Evolutionary conservation across 2,329 filamentous ascomycete species (phyloP).

Genomic region (Fusarium hostae): DNA sequence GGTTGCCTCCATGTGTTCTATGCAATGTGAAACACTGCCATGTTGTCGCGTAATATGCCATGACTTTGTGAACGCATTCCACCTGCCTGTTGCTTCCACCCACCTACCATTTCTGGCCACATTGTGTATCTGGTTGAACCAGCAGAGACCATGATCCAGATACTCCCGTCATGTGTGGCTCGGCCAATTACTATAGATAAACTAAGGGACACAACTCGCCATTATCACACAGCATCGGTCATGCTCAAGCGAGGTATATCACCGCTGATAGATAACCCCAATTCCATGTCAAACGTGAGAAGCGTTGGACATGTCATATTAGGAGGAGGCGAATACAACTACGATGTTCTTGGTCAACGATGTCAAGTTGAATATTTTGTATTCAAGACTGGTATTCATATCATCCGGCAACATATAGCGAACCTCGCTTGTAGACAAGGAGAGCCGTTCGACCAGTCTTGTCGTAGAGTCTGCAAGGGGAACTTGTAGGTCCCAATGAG

Average conservation of each 20-base stretch:
- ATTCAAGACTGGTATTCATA: not conserved
- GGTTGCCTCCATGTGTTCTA: conserved; percentile 17
- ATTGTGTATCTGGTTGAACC: not conserved
- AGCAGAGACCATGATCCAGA: not conserved
- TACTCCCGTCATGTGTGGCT: not conserved
- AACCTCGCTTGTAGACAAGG: not conserved
- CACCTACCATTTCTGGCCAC: too few species aligned
- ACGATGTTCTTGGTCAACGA: not conserved
- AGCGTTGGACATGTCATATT: not conserved
- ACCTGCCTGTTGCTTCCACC: not conserved
- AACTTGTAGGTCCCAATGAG: not conserved
- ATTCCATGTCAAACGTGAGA: not conserved
- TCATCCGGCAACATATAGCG: not conserved
- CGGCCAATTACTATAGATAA: not conserved
- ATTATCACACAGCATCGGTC: not conserved
- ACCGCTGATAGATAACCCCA: not conserved
- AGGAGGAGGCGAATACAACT: not conserved
- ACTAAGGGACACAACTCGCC: not conserved
- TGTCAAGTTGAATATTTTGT: not conserved
- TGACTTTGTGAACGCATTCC: not conserved
- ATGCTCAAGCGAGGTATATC: not conserved
- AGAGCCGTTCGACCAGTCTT: not conserved
- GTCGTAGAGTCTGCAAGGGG: too few species aligned
- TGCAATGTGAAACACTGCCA: conserved; percentile 10
- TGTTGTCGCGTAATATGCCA: not conserved